These are phyloP conservation scores for Amylocystis lapponica DNA, from an alignment of 768 basidiomycete species.

Conservation along the genomic window DNA sequence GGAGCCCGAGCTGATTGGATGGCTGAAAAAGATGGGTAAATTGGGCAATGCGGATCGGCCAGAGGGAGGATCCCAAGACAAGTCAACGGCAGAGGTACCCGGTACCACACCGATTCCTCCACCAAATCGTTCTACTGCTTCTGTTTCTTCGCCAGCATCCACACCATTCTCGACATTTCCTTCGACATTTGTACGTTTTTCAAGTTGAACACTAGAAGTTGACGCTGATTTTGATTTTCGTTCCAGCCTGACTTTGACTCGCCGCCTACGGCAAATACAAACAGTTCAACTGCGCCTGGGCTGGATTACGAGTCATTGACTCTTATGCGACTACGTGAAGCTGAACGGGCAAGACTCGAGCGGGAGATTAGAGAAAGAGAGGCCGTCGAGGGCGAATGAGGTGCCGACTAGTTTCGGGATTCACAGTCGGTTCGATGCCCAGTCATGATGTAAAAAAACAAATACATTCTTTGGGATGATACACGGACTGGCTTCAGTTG, in stretches of 20 bases:
- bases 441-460: too few species aligned
- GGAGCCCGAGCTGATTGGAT: slow-evolving; percentile 67
- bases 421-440: background rate
- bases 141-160: slow-evolving; percentile 11
- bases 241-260: slow-evolving; percentile 16
- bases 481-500: background rate
- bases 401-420: background rate
- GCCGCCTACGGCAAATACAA: slow-evolving; percentile 14
- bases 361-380: slow-evolving; percentile 72
- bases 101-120: background rate
- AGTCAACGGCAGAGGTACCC: background rate
- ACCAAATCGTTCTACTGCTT: background rate
- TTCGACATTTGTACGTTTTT: slow-evolving; percentile 41
- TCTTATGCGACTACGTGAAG: slow-evolving; percentile 74
- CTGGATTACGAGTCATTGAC: slow-evolving; percentile 79
- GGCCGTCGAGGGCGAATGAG: slow-evolving; percentile 25
- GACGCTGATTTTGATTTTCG: background rate
- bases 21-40: slow-evolving; percentile 50
- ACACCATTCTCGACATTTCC: slow-evolving; percentile 61
- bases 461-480: background rate
- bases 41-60: slow-evolving; percentile 4
- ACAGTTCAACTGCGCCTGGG: slow-evolving; percentile 28
- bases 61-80: background rate
- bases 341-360: slow-evolving; percentile 72
- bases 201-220: background rate